A percentile compares a stretch with the other conserved stretches of the same genome.
phyloP scores from a whole-genome alignment of 1,284 basidiomycete genomes.

The Moesziomyces parantarcticus region DNA sequence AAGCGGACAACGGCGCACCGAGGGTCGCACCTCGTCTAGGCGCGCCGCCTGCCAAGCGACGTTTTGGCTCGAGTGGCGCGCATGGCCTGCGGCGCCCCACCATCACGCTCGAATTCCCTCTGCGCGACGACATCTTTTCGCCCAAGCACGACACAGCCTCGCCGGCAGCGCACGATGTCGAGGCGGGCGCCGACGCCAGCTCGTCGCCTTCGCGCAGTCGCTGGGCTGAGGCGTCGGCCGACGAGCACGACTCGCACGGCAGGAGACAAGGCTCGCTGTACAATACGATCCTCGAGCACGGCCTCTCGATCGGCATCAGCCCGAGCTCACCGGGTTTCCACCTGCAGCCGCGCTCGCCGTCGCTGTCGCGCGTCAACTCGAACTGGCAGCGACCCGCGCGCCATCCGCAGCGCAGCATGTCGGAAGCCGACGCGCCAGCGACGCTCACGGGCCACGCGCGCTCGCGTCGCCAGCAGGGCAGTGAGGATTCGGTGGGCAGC shows the following conservation, averaged over 20 bases:
- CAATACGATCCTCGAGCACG: slow-evolving; percentile 58
- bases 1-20: slow-evolving; percentile 7
- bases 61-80: slow-evolving; percentile 2
- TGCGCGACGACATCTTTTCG: slow-evolving; percentile 37
- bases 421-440: slow-evolving; percentile 28
- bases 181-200: slow-evolving; percentile 3
- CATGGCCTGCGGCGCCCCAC: slow-evolving; percentile 27
- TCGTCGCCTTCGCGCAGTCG: slow-evolving; percentile 3
- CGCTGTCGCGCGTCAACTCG: slow-evolving; percentile 13
- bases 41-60: slow-evolving; percentile 12
- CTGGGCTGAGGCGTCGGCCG: slow-evolving; percentile 14
- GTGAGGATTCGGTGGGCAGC: slow-evolving; percentile 2
- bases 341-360: slow-evolving; percentile 48
- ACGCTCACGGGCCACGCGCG: background rate
- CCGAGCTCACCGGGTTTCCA: slow-evolving; percentile 65
- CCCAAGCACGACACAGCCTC: slow-evolving; percentile 16
- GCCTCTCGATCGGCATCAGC: slow-evolving; percentile 62
- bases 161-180: slow-evolving; percentile 5
- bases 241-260: slow-evolving; percentile 8
- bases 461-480: slow-evolving; percentile 1
- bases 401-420: slow-evolving; percentile 30
- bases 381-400: slow-evolving; percentile 12
- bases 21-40: slow-evolving; percentile 11
- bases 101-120: slow-evolving; percentile 51
- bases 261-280: slow-evolving; percentile 34